Evolutionary conservation across 805 yeast species (phyloP).

Genomic region (Cephaloascus albidus): DNA sequence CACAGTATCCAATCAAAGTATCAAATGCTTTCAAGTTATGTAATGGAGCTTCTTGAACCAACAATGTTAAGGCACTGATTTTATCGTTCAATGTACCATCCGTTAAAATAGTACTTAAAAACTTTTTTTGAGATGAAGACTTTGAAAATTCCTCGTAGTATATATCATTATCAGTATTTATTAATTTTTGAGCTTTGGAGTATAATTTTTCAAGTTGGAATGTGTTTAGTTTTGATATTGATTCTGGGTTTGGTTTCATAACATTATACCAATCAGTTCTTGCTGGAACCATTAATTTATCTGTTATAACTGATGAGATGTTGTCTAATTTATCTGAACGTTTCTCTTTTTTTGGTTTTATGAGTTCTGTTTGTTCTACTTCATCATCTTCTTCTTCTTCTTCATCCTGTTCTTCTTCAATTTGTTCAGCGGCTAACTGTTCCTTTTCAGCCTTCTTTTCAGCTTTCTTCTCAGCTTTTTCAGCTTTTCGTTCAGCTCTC

Average conservation of each 20-base stretch:
- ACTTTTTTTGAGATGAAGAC: slow-evolving; percentile 74
- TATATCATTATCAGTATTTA: slow-evolving; percentile 61
- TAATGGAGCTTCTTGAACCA: slow-evolving; percentile 91
- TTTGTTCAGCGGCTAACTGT: slow-evolving; percentile 18
- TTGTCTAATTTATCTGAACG: slow-evolving; percentile 12
- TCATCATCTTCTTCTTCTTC: slow-evolving; percentile 26
- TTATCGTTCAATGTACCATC: slow-evolving; percentile 95
- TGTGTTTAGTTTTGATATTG: slow-evolving; percentile 30
- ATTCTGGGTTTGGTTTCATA: slow-evolving; percentile 14
- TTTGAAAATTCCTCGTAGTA: slow-evolving; percentile 70
- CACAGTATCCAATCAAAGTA: slow-evolving; percentile 67
- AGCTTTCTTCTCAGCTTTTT: slow-evolving; percentile 6
- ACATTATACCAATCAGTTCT: slow-evolving; percentile 71
- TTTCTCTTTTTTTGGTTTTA: slow-evolving; percentile 8
- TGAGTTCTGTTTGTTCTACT: slow-evolving; percentile 17
- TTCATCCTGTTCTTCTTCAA: slow-evolving; percentile 26
- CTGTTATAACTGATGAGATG: slow-evolving; percentile 42
- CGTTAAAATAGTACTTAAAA: slow-evolving; percentile 77
- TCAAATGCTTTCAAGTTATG: slow-evolving; percentile 83
- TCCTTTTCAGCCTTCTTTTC: slow-evolving; percentile 12
- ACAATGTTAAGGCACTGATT: slow-evolving; percentile 85
- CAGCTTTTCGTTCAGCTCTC: slow-evolving; percentile 2
- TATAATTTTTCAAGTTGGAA: slow-evolving; percentile 52
- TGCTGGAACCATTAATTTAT: slow-evolving; percentile 49
- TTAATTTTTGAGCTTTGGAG: slow-evolving; percentile 54